phyloP scores from a whole-genome alignment of 2,329 filamentous ascomycete genomes.

The Cladosporium oxysporum region DNA sequence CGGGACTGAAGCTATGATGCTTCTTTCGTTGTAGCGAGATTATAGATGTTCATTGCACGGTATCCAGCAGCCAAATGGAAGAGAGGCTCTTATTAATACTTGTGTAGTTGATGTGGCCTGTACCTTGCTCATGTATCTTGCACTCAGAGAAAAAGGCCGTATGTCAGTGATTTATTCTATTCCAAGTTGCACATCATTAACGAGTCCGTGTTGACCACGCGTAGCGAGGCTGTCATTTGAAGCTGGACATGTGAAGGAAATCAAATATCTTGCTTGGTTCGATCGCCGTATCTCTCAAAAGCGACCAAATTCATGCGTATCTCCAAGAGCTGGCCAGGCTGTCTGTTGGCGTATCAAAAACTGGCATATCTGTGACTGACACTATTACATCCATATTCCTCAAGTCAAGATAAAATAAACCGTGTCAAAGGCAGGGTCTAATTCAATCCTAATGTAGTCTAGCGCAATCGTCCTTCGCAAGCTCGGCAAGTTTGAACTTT shows the following conservation, averaged over 20 bases:
- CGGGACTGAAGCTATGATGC: background rate
- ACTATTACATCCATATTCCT: background rate
- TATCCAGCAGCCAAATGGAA: constrained; percentile 7
- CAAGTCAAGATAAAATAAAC: background rate
- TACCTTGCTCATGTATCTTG: too few relatives aligned
- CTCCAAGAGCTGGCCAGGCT: background rate
- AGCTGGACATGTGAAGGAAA: too few relatives aligned
- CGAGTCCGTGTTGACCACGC: too few relatives aligned
- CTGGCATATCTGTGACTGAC: too few relatives aligned
- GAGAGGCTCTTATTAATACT: background rate
- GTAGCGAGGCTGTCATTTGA: too few relatives aligned
- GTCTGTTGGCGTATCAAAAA: background rate
- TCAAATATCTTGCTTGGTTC: too few relatives aligned
- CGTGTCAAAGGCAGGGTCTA: background rate
- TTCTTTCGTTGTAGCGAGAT: constrained; percentile 10
- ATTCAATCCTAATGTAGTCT: background rate
- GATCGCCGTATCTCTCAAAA: too few relatives aligned
- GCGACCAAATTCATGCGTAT: background rate
- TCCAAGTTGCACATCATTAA: too few relatives aligned
- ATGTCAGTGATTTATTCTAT: too few relatives aligned
- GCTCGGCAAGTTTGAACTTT: constrained; percentile 8
- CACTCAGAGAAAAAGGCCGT: too few relatives aligned
- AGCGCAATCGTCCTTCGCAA: background rate
- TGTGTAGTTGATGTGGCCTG: background rate
- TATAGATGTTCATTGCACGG: constrained; percentile 18